Percentiles rank a stretch among this genome's conserved stretches.
phyloP scores from a whole-genome alignment of 2,329 filamentous ascomycete species.

The Talaromyces marneffei region DNA sequence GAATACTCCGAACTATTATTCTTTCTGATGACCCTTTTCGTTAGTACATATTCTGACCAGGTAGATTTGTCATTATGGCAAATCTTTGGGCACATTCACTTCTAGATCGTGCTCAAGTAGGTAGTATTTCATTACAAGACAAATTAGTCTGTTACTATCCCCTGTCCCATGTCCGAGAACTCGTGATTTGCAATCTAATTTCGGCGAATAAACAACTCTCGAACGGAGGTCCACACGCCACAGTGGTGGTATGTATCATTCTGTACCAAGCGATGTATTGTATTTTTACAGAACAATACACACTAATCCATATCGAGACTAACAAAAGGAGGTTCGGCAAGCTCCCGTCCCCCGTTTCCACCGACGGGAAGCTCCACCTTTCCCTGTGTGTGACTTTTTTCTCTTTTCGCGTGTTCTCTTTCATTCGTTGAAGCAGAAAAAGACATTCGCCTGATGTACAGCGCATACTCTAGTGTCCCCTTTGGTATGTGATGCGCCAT shows the following conservation, averaged over 20 bases:
- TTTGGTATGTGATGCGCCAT: neutral
- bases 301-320: conserved; percentile 1
- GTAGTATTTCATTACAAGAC: neutral
- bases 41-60: neutral
- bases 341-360: conserved; percentile 10
- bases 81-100: neutral
- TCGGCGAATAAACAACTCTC: neutral
- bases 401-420: neutral
- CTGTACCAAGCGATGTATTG: neutral
- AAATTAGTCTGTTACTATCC: neutral
- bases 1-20: neutral
- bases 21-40: neutral
- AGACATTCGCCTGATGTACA: conserved; percentile 11
- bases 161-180: neutral
- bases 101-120: neutral
- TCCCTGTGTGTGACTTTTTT: neutral
- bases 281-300: neutral
- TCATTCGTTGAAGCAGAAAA: neutral
- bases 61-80: conserved; percentile 3
- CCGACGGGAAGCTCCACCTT: conserved; percentile 12
- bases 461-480: conserved; percentile 7
- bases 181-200: neutral
- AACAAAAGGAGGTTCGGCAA: conserved; percentile 11
- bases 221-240: neutral
- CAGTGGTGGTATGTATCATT: neutral